These are phyloP conservation scores for Solanum bulbocastanum DNA, from an alignment of 257 asterid species.

Conservation along the genomic window DNA sequence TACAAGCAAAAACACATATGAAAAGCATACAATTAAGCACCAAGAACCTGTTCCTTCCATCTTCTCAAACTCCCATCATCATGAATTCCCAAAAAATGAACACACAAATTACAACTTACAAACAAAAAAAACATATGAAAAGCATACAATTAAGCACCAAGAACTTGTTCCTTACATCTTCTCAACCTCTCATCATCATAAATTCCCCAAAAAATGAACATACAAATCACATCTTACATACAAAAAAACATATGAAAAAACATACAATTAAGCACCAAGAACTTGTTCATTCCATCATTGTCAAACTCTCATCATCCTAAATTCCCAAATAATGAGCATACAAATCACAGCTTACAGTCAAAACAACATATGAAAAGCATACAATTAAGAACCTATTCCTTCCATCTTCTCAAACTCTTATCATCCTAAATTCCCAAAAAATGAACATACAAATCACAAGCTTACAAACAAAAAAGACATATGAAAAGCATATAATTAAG, in stretches of 20 bases:
- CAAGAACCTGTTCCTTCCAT: slow-evolving; percentile 93
- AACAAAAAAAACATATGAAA: background rate
- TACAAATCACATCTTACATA: background rate
- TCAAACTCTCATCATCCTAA: background rate
- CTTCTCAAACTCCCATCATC: slow-evolving; percentile 92
- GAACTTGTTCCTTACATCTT: background rate
- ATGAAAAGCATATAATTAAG: background rate
- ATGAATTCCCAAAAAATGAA: slow-evolving; percentile 20
- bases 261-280: background rate
- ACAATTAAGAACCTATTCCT: slow-evolving; percentile 52
- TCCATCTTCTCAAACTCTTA: slow-evolving; percentile 94
- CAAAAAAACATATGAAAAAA: background rate
- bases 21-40: background rate
- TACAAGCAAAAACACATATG: background rate
- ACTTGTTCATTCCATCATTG: background rate
- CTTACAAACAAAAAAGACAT: background rate
- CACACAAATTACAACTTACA: background rate
- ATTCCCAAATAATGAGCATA: background rate
- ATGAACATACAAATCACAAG: background rate
- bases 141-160: background rate
- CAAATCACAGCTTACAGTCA: background rate
- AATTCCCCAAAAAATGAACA: background rate
- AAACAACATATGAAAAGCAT: background rate
- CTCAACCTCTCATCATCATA: background rate
- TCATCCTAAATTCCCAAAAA: slow-evolving; percentile 50